Evolutionary conservation across 1,139 yeast genomes (phyloP).

Genomic region (Kodamaea sp.): DNA sequence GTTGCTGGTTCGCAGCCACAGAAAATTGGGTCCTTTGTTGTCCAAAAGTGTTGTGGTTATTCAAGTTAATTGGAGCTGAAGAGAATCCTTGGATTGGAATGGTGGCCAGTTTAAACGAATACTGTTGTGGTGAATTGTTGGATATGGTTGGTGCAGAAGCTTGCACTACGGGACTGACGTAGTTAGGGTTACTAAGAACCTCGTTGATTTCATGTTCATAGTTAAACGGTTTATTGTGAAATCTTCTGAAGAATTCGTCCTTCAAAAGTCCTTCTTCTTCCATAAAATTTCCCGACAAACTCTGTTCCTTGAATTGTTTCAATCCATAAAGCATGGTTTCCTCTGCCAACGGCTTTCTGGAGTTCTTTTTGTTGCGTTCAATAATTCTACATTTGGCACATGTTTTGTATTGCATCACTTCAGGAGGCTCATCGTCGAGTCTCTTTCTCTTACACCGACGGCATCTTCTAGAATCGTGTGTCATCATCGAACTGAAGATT

Average conservation of each 20-base stretch:
- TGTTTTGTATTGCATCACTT: constrained; percentile 57
- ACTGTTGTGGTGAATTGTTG: constrained; percentile 4
- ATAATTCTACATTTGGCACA: constrained; percentile 62
- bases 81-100: constrained; percentile 11
- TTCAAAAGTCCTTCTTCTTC: constrained; percentile 36
- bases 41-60: not conserved
- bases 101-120: constrained; percentile 13
- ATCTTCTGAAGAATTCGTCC: constrained; percentile 18
- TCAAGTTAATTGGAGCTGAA: constrained; percentile 4
- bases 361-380: constrained; percentile 50
- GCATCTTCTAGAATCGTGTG: constrained; percentile 40
- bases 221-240: constrained; percentile 19
- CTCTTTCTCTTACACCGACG: constrained; percentile 63
- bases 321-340: constrained; percentile 52
- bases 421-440: constrained; percentile 60
- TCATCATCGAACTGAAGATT: constrained; percentile 7
- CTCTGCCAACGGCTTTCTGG: constrained; percentile 49
- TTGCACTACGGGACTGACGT: constrained; percentile 14
- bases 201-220: constrained; percentile 18
- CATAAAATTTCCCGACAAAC: constrained; percentile 38
- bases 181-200: constrained; percentile 17
- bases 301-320: constrained; percentile 49
- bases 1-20: not conserved
- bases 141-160: constrained; percentile 7
- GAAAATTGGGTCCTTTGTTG: not conserved